Evolutionary conservation across 352 stramenopile species (phyloP).

Genomic region (Phytophthora pini): DNA sequence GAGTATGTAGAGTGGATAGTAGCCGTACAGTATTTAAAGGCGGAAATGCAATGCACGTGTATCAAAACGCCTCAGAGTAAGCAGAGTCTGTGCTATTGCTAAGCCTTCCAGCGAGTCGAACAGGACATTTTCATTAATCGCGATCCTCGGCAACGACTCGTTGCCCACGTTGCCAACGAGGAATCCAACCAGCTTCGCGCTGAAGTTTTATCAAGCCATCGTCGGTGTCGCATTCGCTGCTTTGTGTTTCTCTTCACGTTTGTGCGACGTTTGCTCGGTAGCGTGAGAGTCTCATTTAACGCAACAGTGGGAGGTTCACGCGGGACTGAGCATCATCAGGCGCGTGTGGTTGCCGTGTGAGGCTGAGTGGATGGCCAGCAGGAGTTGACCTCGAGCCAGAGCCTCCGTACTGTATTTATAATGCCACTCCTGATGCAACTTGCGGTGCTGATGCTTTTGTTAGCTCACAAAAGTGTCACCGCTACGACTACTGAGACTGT

Average conservation of each 20-base stretch:
- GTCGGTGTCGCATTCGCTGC: slow-evolving; percentile 1
- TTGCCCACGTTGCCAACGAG: background rate
- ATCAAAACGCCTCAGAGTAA: background rate
- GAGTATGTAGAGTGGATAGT: slow-evolving; percentile 20
- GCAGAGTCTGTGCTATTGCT: background rate
- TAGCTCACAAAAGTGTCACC: too few relatives aligned
- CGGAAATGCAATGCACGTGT: slow-evolving; percentile 9
- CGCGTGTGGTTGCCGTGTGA: slow-evolving; percentile 18
- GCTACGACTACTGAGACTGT: too few relatives aligned
- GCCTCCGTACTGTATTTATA: background rate
- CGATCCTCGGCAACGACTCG: too few relatives aligned
- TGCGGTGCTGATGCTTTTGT: background rate
- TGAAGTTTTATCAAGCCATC: slow-evolving; percentile 5
- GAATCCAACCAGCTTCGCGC: background rate
- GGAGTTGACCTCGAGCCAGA: slow-evolving; percentile 4
- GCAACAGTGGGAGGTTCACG: slow-evolving; percentile 12
- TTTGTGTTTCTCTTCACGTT: background rate
- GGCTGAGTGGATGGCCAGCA: slow-evolving; percentile 3
- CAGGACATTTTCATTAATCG: too few relatives aligned
- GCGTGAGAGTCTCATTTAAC: slow-evolving; percentile 21
- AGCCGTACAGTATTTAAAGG: slow-evolving; percentile 25
- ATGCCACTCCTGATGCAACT: background rate
- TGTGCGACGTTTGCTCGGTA: slow-evolving; percentile 10
- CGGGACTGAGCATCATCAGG: slow-evolving; percentile 21
- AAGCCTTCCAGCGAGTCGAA: too few relatives aligned